Evolutionary conservation across 345 rosid genomes (phyloP).

Genomic region (Brassica carinata): DNA sequence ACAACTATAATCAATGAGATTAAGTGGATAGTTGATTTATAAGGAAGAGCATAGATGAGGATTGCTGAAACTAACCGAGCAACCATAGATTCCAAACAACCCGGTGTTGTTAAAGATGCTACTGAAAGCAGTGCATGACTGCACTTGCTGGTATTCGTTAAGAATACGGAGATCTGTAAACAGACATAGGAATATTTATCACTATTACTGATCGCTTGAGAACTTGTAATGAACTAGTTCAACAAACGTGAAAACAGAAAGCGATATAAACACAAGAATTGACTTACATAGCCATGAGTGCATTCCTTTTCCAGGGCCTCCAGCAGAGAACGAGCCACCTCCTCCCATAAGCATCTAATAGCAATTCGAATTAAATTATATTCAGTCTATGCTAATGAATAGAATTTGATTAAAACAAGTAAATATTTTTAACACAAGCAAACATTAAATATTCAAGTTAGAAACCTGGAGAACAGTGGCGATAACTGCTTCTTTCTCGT

Average conservation of each 20-base stretch:
- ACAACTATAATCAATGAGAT: background rate
- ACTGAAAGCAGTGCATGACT: conserved; percentile 74
- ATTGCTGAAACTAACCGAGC: conserved; percentile 57
- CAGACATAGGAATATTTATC: conserved; percentile 20
- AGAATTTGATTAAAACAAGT: conserved; percentile 5
- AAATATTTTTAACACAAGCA: background rate
- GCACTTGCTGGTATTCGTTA: conserved; percentile 57
- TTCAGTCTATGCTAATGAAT: background rate
- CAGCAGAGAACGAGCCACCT: conserved; percentile 96
- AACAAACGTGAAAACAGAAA: background rate
- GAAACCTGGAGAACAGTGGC: conserved; percentile 79
- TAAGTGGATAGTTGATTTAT: background rate
- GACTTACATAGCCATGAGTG: conserved; percentile 89
- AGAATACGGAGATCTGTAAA: conserved; percentile 59
- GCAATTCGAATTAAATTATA: conserved; percentile 3
- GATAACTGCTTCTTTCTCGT: conserved; percentile 61
- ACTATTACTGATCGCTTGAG: conserved; percentile 6
- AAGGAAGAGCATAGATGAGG: background rate
- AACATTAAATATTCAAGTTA: background rate
- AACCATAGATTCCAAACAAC: conserved; percentile 73
- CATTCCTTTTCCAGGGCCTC: conserved; percentile 99
- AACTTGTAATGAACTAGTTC: background rate
- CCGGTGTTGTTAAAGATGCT: conserved; percentile 68
- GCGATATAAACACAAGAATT: background rate
- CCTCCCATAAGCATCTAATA: conserved; percentile 94